Evolutionary conservation across 176 grass and related monocot genomes (phyloP), one percentile per base, ranked within the genome.

Genomic region (Pontederia paniculata): DNA sequence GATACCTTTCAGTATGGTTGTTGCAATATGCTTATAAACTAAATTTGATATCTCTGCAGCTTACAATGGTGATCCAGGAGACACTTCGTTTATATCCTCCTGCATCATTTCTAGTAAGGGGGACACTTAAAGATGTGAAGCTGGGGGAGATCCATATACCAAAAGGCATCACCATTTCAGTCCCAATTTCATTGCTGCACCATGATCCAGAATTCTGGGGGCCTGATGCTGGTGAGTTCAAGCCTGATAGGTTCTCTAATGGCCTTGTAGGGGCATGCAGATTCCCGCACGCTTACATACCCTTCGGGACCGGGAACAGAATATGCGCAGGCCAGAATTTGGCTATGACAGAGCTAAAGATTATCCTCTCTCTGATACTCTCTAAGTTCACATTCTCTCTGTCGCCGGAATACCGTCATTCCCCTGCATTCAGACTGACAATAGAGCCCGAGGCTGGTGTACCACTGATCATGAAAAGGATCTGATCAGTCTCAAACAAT

Each of bases 1-100:
- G 21, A 13, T 25, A 57, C 5, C 25, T 31, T 31, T 31, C 25
- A 31, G 25, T 5, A 31, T 31, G 5, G 25, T 31, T 31, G n/a
- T 50, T 8, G 0, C 6, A 5, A 5, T 6, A 50, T 44, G 12
- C n/a, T 60, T 13, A 44, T n/a, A 9, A 17, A 37, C 9, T 16
- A 42, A 37, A 42, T 44, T 60, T 6, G 8, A 12, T 67, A 21
- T 64, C 15, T 45, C 54, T 80, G 55, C 62, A 88, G 89, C 16
- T 96, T 45, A 79, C 78, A 25, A 96, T 87, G 90, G 82, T 96
- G 60, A 89, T 96, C 49, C 79, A 86, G 60, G 85, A 96, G 76
- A 89, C 90, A 0, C 74, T 86, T 9, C 70, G 85, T 2, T 57
- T 89, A 1, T 81, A 79, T 55, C 58, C 85, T 1, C 76, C 82